A percentile compares a stretch with the other conserved stretches of the same genome.
Conservation (phyloP, 257 asterid genomes). For the Nicotiana paniculata region DNA sequence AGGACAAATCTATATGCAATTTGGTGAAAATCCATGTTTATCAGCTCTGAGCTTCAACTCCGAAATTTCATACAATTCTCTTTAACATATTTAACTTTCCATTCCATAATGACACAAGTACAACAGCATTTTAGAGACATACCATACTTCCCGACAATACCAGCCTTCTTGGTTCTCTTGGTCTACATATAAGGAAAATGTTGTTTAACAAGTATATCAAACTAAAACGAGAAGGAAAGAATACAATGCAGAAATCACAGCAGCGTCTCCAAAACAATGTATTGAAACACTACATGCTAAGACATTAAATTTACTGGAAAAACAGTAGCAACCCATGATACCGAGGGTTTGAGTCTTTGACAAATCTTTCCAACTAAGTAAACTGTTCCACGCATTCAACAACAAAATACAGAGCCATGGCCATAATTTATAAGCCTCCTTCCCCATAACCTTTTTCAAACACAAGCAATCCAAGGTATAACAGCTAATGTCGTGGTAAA, state of each 20-base stretch:
- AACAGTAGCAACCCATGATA: not conserved
- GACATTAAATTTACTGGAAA: not conserved
- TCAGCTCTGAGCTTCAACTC: not conserved
- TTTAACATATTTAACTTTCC: not conserved
- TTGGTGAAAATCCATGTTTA: not conserved
- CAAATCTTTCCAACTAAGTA: not conserved
- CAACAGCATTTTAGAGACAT: conserved; percentile 4
- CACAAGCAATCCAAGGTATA: not conserved
- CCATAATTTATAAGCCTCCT: not conserved
- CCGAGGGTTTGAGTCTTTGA: not conserved
- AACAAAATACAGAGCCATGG: not conserved
- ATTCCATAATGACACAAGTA: not conserved
- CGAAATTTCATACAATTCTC: not conserved
- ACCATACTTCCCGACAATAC: conserved; percentile 89
- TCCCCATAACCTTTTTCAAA: not conserved
- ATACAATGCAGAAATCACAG: not conserved
- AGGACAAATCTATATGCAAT: not conserved
- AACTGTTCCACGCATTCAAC: not conserved
- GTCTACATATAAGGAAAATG: conserved; percentile 37
- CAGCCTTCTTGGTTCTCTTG: conserved; percentile 87
- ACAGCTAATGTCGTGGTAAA: not conserved
- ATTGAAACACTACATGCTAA: not conserved
- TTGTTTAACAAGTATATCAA: not conserved
- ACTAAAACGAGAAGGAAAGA: not conserved
- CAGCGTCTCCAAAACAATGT: not conserved